A percentile compares a stretch with the other conserved stretches of the same genome.
Evolutionary conservation across 2,329 filamentous ascomycete genomes (phyloP).

Genomic region (Dothistroma pini): DNA sequence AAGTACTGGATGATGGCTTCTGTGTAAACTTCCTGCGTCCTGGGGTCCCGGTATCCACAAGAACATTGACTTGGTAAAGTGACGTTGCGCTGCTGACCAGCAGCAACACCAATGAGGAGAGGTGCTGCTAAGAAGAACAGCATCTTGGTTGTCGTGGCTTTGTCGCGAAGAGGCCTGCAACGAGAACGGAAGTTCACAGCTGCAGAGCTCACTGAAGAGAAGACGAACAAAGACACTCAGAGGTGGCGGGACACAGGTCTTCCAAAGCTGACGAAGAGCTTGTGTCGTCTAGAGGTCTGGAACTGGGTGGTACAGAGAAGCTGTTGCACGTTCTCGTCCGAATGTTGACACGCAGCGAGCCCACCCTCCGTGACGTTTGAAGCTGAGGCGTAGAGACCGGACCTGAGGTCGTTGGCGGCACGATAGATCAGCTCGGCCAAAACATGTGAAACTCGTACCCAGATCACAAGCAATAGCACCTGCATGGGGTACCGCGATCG

Average conservation of each 20-base stretch:
- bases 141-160: constrained; percentile 5
- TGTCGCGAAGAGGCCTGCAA: not conserved
- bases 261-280: not conserved
- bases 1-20: constrained; percentile 51
- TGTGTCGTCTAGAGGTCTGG: not conserved
- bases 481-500: not conserved
- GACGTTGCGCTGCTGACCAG: constrained; percentile 14
- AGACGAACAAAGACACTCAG: not conserved
- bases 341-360: not conserved
- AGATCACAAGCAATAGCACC: not conserved
- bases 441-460: constrained; percentile 1
- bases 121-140: constrained; percentile 8
- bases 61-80: constrained; percentile 35
- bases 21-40: constrained; percentile 41
- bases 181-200: not conserved
- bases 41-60: constrained; percentile 46
- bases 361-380: not conserved
- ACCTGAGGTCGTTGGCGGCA: not conserved
- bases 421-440: not conserved
- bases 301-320: not conserved
- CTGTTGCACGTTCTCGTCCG: not conserved
- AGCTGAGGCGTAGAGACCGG: not conserved
- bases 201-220: not conserved
- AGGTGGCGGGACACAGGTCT: not conserved
- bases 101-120: constrained; percentile 12